Evolutionary conservation across 192 early-diverging fungal genomes (phyloP).

Genomic region (Coemansia sp.): DNA sequence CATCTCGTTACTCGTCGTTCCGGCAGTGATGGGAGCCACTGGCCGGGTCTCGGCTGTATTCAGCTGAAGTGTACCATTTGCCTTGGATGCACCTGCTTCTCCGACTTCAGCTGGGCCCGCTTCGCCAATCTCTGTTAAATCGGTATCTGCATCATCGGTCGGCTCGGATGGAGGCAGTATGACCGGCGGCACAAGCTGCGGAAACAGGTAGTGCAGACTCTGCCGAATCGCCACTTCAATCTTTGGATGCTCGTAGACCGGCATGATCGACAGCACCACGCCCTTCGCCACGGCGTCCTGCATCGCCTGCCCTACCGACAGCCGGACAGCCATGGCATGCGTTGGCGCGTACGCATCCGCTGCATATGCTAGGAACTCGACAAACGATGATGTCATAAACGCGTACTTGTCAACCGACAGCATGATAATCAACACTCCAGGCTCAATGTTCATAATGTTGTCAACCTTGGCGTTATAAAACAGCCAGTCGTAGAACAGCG

Average conservation of each 20-base stretch:
- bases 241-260: constrained; percentile 48
- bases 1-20: background rate
- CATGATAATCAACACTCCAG: constrained; percentile 73
- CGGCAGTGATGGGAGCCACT: background rate
- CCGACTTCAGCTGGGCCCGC: background rate
- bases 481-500: constrained; percentile 78
- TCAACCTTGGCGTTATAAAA: constrained; percentile 65
- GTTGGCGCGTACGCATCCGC: constrained; percentile 61
- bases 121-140: background rate
- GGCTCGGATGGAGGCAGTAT: background rate
- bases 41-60: background rate
- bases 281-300: constrained; percentile 58
- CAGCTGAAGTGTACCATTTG: background rate
- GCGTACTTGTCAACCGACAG: constrained; percentile 61
- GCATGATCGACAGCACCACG: constrained; percentile 54
- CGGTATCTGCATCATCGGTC: background rate
- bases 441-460: constrained; percentile 74
- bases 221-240: constrained; percentile 16
- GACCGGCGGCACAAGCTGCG: constrained; percentile 31
- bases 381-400: constrained; percentile 62
- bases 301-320: constrained; percentile 57
- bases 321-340: constrained; percentile 48
- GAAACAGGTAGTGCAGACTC: constrained; percentile 36
- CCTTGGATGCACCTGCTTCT: background rate
- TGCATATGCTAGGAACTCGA: constrained; percentile 66